A percentile compares a stretch with the other conserved stretches of the same genome.
These are phyloP conservation scores for Leucosporidium scottii DNA, from an alignment of 768 basidiomycete species.

Conservation along the genomic window DNA sequence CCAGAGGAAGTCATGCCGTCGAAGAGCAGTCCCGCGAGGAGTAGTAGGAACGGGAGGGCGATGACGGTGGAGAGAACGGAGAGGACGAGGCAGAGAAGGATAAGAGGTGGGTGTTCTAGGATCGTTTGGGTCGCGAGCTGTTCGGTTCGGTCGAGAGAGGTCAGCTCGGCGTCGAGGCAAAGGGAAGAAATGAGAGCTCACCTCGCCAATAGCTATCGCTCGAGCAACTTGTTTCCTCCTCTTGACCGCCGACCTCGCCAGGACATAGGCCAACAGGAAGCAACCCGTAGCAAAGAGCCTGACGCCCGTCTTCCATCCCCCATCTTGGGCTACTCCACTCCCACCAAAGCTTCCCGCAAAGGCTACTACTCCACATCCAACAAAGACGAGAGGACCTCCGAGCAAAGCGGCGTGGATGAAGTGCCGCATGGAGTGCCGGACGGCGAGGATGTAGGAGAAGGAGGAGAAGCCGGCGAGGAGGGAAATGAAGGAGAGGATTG, in stretches of 20 bases:
- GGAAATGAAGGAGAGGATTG: constrained; percentile 18
- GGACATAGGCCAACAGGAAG: constrained; percentile 59
- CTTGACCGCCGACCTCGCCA: constrained; percentile 51
- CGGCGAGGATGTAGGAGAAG: constrained; percentile 16
- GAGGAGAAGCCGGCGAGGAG: constrained; percentile 18
- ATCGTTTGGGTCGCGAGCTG: constrained; percentile 62
- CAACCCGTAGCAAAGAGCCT: constrained; percentile 72
- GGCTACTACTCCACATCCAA: constrained; percentile 15
- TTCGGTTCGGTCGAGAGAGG: neutral
- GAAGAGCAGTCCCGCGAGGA: constrained; percentile 67
- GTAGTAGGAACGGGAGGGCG: constrained; percentile 71
- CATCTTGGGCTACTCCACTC: constrained; percentile 4
- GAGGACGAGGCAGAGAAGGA: constrained; percentile 65
- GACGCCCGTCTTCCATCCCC: constrained; percentile 47
- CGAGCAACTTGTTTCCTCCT: constrained; percentile 59
- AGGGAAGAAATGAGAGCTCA: constrained; percentile 14
- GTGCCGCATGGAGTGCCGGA: constrained; percentile 15
- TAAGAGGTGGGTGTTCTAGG: constrained; percentile 63
- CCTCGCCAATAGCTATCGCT: constrained; percentile 45
- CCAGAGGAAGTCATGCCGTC: constrained; percentile 51
- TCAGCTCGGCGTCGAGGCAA: neutral
- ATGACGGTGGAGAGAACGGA: constrained; percentile 60
- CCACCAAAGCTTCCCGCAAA: constrained; percentile 12
- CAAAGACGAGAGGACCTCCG: constrained; percentile 15
- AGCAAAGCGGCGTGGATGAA: constrained; percentile 18